Evolutionary conservation across 768 basidiomycete species (phyloP).

Genomic region (Hypholoma fasciculare): DNA sequence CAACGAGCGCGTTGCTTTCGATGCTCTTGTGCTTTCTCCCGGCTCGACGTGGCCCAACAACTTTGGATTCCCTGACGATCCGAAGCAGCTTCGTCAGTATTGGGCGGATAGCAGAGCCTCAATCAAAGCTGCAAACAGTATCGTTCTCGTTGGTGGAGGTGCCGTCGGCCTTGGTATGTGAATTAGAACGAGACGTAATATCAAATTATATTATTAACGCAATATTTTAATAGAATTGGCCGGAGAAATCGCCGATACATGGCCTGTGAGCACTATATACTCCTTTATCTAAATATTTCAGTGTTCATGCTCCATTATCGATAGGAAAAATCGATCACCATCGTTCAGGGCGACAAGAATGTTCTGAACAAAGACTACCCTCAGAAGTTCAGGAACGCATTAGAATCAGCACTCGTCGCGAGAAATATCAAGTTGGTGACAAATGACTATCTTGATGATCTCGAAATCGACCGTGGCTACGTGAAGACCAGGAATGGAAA

Average conservation of each 20-base stretch:
- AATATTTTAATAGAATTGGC: slow-evolving; percentile 30
- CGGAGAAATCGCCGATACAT: slow-evolving; percentile 42
- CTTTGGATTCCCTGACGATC: slow-evolving; percentile 26
- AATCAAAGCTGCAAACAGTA: slow-evolving; percentile 33
- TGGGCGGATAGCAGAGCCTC: slow-evolving; percentile 25
- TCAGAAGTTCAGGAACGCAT: slow-evolving; percentile 41
- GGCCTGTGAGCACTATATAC: slow-evolving; percentile 31
- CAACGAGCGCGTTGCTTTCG: slow-evolving; percentile 45
- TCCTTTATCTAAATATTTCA: neutral
- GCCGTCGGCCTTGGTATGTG: slow-evolving; percentile 47
- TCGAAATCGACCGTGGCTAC: slow-evolving; percentile 34
- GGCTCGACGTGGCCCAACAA: slow-evolving; percentile 48
- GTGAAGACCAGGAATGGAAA: slow-evolving; percentile 48
- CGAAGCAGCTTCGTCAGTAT: slow-evolving; percentile 21
- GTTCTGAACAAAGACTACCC: slow-evolving; percentile 56
- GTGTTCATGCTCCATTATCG: neutral
- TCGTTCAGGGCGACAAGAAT: slow-evolving; percentile 48
- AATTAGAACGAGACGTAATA: neutral
- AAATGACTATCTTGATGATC: slow-evolving; percentile 49
- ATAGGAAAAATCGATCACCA: slow-evolving; percentile 47
- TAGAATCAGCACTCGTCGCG: slow-evolving; percentile 35
- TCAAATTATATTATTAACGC: neutral
- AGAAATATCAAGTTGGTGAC: slow-evolving; percentile 49
- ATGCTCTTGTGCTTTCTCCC: slow-evolving; percentile 52
- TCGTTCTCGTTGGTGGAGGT: slow-evolving; percentile 57